These are phyloP conservation scores for Fraxinus excelsior DNA, from an alignment of 257 asterid species.

Conservation along the genomic window DNA sequence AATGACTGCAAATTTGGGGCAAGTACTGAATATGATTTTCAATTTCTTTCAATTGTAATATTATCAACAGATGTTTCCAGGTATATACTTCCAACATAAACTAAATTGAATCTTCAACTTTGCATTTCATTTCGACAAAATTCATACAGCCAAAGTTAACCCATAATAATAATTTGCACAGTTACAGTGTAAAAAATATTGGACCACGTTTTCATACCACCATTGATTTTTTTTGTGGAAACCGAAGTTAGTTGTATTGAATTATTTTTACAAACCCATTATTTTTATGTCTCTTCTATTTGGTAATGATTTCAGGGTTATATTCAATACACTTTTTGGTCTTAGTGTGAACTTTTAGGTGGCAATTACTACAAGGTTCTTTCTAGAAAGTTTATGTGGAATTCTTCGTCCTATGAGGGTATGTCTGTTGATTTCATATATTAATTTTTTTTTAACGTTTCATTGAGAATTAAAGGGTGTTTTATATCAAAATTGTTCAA, in stretches of 20 bases:
- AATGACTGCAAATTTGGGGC: too few relatives aligned
- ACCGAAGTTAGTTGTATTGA: neutral
- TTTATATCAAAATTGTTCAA: neutral
- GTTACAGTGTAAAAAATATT: too few relatives aligned
- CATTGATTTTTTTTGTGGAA: slow-evolving; percentile 14
- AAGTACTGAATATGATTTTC: too few relatives aligned
- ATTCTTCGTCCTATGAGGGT: slow-evolving; percentile 87
- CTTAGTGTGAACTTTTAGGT: slow-evolving; percentile 78
- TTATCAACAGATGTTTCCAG: too few relatives aligned
- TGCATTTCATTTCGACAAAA: too few relatives aligned
- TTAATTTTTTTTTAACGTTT: neutral
- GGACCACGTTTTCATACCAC: neutral
- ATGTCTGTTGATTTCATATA: slow-evolving; percentile 6
- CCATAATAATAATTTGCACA: too few relatives aligned
- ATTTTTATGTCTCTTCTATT: slow-evolving; percentile 11
- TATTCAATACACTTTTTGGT: slow-evolving; percentile 77
- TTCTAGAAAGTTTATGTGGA: too few relatives aligned
- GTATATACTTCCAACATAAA: too few relatives aligned
- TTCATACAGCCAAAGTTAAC: too few relatives aligned
- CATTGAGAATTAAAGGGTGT: neutral
- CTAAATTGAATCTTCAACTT: too few relatives aligned
- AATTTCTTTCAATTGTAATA: too few relatives aligned
- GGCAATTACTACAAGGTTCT: slow-evolving; percentile 75
- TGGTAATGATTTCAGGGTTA: slow-evolving; percentile 51
- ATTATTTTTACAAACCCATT: neutral